Evolutionary conservation across 257 asterid species (phyloP).

Genomic region (Solanum rostratum): DNA sequence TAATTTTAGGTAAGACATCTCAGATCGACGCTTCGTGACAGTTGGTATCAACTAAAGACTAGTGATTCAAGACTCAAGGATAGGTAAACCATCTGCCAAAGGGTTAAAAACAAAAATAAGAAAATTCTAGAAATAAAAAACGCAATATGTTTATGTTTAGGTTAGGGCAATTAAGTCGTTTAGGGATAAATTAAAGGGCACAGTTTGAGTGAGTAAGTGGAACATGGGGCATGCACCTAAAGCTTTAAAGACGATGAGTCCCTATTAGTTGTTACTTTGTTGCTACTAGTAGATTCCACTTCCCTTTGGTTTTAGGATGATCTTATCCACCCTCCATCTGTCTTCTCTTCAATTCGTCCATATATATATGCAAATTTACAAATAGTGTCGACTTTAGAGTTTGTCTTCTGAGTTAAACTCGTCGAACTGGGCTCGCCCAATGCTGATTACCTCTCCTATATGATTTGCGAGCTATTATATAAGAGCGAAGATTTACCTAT

Average conservation of each 20-base stretch:
- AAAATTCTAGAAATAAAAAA: neutral
- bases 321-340: neutral
- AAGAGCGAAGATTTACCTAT: too few relatives aligned
- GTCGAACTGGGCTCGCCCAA: too few relatives aligned
- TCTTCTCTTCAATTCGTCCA: neutral
- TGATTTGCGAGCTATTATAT: too few relatives aligned
- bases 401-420: too few relatives aligned
- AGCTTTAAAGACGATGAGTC: neutral
- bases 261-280: neutral
- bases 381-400: neutral
- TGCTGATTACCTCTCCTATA: too few relatives aligned
- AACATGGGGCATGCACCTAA: neutral
- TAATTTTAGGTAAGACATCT: too few relatives aligned
- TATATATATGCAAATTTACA: neutral
- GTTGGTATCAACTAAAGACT: neutral
- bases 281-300: neutral
- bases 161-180: neutral
- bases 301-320: neutral
- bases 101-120: neutral
- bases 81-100: neutral
- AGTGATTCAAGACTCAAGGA: neutral
- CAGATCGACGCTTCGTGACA: neutral
- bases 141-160: neutral
- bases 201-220: neutral
- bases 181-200: neutral